Evolutionary conservation across 164 flowering plant species (phyloP).

Genomic region (Amborella trichopoda): DNA sequence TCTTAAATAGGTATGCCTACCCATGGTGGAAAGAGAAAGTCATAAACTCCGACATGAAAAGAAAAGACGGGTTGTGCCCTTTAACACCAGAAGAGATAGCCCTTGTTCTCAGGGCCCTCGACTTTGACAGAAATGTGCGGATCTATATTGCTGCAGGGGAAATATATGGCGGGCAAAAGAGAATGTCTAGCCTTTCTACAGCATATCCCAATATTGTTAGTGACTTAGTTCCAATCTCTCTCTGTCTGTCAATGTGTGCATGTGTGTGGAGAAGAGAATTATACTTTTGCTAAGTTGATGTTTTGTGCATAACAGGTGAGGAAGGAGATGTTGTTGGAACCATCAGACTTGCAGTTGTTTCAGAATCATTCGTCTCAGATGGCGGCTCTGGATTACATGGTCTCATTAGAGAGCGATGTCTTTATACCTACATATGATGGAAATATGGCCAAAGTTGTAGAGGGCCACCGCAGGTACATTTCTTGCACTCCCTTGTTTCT

Average conservation of each 20-base stretch:
- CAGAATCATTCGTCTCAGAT: conserved; percentile 94
- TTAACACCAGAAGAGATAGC: conserved; percentile 90
- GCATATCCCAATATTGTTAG: conserved; percentile 79
- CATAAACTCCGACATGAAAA: conserved; percentile 61
- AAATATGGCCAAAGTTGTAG: conserved; percentile 98
- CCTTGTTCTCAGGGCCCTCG: conserved; percentile 54
- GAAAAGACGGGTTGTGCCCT: conserved; percentile 83
- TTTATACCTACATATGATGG: conserved; percentile 96
- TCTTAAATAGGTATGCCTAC: conserved; percentile 85
- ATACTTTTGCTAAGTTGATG: no score
- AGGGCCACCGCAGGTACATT: conserved; percentile 99
- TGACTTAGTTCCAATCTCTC: no score
- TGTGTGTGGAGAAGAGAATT: no score
- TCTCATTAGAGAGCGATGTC: conserved; percentile 87
- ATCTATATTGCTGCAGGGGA: conserved; percentile 85
- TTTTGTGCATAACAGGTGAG: no score
- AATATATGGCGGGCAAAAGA: conserved; percentile 71
- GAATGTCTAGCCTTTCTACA: conserved; percentile 48
- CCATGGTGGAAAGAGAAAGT: conserved; percentile 97
- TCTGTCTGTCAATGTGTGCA: no score
- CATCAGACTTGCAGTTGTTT: conserved; percentile 66
- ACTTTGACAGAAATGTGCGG: conserved; percentile 45
- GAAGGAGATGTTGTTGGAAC: conserved; percentile 73
- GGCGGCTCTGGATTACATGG: conserved; percentile 95
- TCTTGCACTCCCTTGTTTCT: no score